Evolutionary conservation across 345 rosid genomes (phyloP), one percentile per base, ranked within the genome.

Genomic region (Salix purpurea): DNA sequence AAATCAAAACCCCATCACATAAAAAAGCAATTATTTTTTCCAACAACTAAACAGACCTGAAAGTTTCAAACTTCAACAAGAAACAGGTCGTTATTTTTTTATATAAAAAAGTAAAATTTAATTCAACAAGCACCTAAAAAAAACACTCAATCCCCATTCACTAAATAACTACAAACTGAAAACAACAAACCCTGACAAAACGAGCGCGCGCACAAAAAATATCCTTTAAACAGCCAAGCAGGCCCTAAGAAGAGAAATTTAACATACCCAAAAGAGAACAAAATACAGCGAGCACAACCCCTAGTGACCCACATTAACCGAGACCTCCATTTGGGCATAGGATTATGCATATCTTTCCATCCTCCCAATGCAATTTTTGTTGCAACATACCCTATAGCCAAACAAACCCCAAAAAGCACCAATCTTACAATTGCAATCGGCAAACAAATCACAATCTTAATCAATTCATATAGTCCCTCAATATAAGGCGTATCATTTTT

Each of bases 231-330:
- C 61, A 30, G 44, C 13, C 28, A 48, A 64, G 15, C 64, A 24
- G 23, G 23, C 24, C 21, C 4, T 12, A 37, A 24, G 18, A 32
- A 2, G 26, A 6, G 23, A 64, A 42, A 70, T n/a, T 10, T 13
- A 70, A 73, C 84, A 37, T 23, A 96, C 99, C 99, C 99, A 36
- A 96, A 96, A 50, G 97, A 84, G 89, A 96, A 93, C 72, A 96
- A 92, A 76, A 96, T 96, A 46, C 84, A 84, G 52, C 99, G 89
- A 36, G 96, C 77, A 71, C 81, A 91, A 77, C 86, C 10, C 82
- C 99, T 88, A 76, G 99, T 96, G 74, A 96, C 37, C 96, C 97
- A 92, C 99, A 96, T 96, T 83, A 96, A 58, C 75, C 91, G 71
- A 21, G 81, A 90, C 74, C 99, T 86, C 98, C 99, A 96, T 64